These are phyloP conservation scores for Fusarium sp. DNA, from an alignment of 2,329 filamentous ascomycete genomes.

Conservation along the genomic window DNA sequence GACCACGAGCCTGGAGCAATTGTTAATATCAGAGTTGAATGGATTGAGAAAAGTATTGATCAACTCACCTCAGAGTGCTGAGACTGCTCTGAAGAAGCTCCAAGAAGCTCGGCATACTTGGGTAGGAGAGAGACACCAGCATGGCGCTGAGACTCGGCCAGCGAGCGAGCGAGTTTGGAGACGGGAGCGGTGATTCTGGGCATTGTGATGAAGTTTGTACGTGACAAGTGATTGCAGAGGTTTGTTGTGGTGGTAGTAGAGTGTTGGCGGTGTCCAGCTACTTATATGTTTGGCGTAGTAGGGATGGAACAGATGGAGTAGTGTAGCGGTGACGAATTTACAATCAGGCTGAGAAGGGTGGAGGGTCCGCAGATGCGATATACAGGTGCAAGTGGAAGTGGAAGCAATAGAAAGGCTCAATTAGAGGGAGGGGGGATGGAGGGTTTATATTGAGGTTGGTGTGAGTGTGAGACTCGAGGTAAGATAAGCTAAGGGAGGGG, in stretches of 20 bases:
- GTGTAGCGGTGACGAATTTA: conserved; percentile 29
- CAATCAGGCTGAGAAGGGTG: conserved; percentile 26
- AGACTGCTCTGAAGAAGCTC: conserved; percentile 45
- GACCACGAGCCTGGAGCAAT: conserved; percentile 51
- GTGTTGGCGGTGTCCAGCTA: conserved; percentile 18
- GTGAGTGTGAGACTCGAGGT: conserved; percentile 12
- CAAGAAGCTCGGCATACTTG: conserved; percentile 60
- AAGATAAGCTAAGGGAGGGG: conserved; percentile 25
- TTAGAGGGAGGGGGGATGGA: conserved; percentile 19
- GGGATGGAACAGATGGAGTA: conserved; percentile 3
- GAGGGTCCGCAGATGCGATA: conserved; percentile 1
- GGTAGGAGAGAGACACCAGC: conserved; percentile 56
- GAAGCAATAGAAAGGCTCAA: conserved; percentile 14
- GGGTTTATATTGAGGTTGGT: conserved; percentile 24
- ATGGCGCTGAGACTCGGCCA: conserved; percentile 57
- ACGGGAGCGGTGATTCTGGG: conserved; percentile 62
- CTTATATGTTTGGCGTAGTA: conserved; percentile 28
- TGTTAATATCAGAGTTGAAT: conserved; percentile 20
- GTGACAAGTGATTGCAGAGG: background rate
- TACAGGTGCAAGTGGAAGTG: conserved; percentile 18
- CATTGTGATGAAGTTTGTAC: conserved; percentile 48
- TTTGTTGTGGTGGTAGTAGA: background rate
- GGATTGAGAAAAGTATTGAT: background rate
- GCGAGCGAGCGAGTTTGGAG: conserved; percentile 60
- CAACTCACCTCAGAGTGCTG: conserved; percentile 56